Percentiles rank a stretch among this genome's conserved stretches.
Evolutionary conservation across 2,329 filamentous ascomycete species (phyloP).

Genomic region (Phaeosphaeria sp.): DNA sequence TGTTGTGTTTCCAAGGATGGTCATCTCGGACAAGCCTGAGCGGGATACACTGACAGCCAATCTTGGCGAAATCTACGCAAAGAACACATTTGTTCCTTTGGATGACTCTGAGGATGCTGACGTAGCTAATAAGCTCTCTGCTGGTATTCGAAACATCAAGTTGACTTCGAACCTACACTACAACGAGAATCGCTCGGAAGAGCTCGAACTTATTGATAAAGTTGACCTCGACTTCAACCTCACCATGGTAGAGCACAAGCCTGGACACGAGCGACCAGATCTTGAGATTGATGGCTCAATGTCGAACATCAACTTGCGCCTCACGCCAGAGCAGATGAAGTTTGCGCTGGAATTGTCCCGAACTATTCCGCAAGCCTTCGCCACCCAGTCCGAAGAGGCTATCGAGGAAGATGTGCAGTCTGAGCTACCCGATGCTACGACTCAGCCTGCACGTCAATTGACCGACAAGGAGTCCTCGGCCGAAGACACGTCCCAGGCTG

Average conservation of each 20-base stretch:
- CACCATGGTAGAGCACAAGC: slow-evolving; percentile 85
- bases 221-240: slow-evolving; percentile 94
- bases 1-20: slow-evolving; percentile 85
- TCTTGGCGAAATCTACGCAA: slow-evolving; percentile 94
- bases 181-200: slow-evolving; percentile 72
- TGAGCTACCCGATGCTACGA: slow-evolving; percentile 68
- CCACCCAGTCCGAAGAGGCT: slow-evolving; percentile 72
- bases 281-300: slow-evolving; percentile 90
- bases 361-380: slow-evolving; percentile 87
- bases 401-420: slow-evolving; percentile 74
- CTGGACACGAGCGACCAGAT: slow-evolving; percentile 80
- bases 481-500: slow-evolving; percentile 54
- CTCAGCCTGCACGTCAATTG: slow-evolving; percentile 56
- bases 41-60: slow-evolving; percentile 90
- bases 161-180: slow-evolving; percentile 92
- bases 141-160: slow-evolving; percentile 89
- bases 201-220: slow-evolving; percentile 95
- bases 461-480: slow-evolving; percentile 46
- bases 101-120: slow-evolving; percentile 76
- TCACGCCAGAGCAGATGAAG: slow-evolving; percentile 90
- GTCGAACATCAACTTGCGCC: slow-evolving; percentile 87
- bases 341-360: slow-evolving; percentile 87
- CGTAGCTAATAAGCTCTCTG: slow-evolving; percentile 86
- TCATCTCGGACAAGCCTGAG: slow-evolving; percentile 71
- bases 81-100: slow-evolving; percentile 87